phyloP scores from a whole-genome alignment of 768 basidiomycete genomes.

The Hericium rajendrae region DNA sequence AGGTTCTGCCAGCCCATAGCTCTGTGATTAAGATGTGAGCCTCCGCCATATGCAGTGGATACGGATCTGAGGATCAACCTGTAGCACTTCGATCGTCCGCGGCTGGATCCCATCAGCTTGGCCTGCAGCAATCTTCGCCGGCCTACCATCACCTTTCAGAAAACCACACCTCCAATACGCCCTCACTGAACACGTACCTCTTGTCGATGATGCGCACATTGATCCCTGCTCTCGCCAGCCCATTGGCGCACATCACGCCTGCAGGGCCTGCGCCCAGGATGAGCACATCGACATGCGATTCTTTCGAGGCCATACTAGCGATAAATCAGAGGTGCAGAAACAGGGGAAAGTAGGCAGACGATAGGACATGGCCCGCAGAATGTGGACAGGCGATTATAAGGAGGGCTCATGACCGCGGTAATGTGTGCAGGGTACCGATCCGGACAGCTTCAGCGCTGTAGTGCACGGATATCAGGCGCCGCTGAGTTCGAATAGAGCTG shows the following conservation, averaged over 20 bases:
- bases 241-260: conserved; percentile 64
- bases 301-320: conserved; percentile 11
- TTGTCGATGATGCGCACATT: conserved; percentile 53
- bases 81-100: conserved; percentile 43
- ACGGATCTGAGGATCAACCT: conserved; percentile 19
- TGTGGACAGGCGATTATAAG: not conserved
- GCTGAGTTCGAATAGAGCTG: not conserved
- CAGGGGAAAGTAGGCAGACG: not conserved
- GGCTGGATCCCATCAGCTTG: conserved; percentile 51
- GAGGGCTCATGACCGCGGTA: not conserved
- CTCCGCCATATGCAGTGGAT: not conserved
- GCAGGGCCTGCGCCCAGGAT: conserved; percentile 53
- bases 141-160: conserved; percentile 16
- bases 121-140: conserved; percentile 31
- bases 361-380: not conserved
- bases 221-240: conserved; percentile 45
- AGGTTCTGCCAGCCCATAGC: conserved; percentile 65
- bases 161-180: not conserved
- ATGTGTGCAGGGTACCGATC: not conserved
- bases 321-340: not conserved
- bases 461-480: not conserved
- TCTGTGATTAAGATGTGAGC: conserved; percentile 29
- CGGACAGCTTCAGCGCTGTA: not conserved
- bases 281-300: conserved; percentile 46
- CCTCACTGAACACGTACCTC: conserved; percentile 23